Percentiles rank a stretch among this genome's conserved stretches.
These are phyloP conservation scores for Thalassiosira sp. DNA, from an alignment of 352 stramenopile genomes.

Conservation along the genomic window DNA sequence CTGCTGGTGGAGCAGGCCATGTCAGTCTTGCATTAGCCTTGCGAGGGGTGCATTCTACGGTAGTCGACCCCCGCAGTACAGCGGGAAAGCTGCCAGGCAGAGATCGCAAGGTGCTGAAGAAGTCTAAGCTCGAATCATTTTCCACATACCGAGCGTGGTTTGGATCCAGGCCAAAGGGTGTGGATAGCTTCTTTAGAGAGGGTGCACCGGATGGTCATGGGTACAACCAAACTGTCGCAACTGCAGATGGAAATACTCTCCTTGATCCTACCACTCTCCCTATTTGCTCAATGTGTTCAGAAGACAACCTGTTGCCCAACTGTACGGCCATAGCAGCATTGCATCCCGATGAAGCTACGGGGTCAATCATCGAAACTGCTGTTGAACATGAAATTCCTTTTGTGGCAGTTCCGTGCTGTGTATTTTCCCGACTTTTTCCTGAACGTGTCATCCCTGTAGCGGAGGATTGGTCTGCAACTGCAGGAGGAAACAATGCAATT, in stretches of 20 bases:
- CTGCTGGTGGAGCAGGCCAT: conserved; percentile 71
- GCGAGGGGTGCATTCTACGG: conserved; percentile 61
- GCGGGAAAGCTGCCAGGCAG: conserved; percentile 67
- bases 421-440: conserved; percentile 71
- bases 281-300: conserved; percentile 48
- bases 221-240: conserved; percentile 3
- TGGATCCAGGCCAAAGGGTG: conserved; percentile 51
- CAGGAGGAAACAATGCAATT: background rate
- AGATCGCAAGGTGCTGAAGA: conserved; percentile 70
- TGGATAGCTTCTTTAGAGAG: conserved; percentile 65
- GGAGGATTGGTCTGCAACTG: background rate
- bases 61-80: conserved; percentile 66
- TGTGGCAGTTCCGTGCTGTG: conserved; percentile 75
- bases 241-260: conserved; percentile 23
- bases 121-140: conserved; percentile 56
- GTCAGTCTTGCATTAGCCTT: conserved; percentile 73
- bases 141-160: conserved; percentile 70
- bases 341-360: conserved; percentile 78
- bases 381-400: conserved; percentile 65
- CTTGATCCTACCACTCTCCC: conserved; percentile 27
- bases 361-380: conserved; percentile 63
- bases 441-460: conserved; percentile 29
- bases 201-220: background rate
- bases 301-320: conserved; percentile 39
- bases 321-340: conserved; percentile 67